A percentile compares a stretch with the other conserved stretches of the same genome.
Evolutionary conservation across 2,329 filamentous ascomycete species (phyloP).

Genomic region (Colletotrichum navitas): DNA sequence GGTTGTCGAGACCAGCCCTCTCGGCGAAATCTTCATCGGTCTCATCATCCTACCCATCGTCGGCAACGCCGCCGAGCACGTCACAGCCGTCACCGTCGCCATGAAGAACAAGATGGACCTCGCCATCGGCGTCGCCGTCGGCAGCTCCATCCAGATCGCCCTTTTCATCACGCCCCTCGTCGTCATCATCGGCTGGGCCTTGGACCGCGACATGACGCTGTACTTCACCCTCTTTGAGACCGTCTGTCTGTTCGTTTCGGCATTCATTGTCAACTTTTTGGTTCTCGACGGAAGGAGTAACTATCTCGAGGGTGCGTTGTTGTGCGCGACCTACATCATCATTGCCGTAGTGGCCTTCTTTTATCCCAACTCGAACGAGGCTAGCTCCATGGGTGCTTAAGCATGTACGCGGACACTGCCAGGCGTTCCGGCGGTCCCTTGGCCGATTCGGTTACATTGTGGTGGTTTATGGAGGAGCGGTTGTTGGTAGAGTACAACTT

Average conservation of each 20-base stretch:
- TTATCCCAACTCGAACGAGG: slow-evolving; percentile 67
- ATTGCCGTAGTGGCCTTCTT: slow-evolving; percentile 76
- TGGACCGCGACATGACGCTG: slow-evolving; percentile 77
- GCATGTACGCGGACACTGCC: not conserved
- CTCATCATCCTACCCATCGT: slow-evolving; percentile 80
- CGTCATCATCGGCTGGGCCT: slow-evolving; percentile 78
- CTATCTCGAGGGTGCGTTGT: slow-evolving; percentile 82
- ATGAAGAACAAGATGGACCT: slow-evolving; percentile 84
- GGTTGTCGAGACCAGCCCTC: slow-evolving; percentile 66
- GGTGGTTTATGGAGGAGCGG: not conserved
- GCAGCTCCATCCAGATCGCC: slow-evolving; percentile 79
- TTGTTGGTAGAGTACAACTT: slow-evolving; percentile 27
- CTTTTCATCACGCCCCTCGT: slow-evolving; percentile 78
- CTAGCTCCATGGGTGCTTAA: slow-evolving; percentile 52
- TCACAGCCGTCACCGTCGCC: slow-evolving; percentile 77
- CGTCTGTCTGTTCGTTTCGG: slow-evolving; percentile 84
- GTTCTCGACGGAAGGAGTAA: slow-evolving; percentile 89
- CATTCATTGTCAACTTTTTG: slow-evolving; percentile 89
- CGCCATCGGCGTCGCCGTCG: slow-evolving; percentile 78
- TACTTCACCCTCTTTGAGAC: slow-evolving; percentile 94
- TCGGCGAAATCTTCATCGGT: slow-evolving; percentile 77
- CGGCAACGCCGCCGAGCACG: slow-evolving; percentile 80
- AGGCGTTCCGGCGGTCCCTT: not conserved
- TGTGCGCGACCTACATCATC: slow-evolving; percentile 77
- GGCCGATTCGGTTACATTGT: not conserved